phyloP scores from a whole-genome alignment of 306 rosid species.

The Begonia peltatifolia region DNA sequence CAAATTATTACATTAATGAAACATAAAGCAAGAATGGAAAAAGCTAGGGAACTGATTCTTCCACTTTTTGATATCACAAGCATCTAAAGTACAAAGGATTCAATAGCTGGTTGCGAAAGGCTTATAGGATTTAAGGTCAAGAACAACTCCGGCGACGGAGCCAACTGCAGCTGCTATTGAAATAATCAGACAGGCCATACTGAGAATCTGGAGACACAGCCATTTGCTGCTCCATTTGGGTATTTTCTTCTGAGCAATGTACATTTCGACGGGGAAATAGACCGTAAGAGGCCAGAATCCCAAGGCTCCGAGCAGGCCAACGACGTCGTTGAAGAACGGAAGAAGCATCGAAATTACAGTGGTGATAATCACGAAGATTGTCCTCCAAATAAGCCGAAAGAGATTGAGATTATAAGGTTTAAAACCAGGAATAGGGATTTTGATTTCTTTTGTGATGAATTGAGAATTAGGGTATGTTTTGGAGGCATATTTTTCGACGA shows the following conservation, averaged over 20 bases:
- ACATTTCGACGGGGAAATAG: slow-evolving; percentile 61
- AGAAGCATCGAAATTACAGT: slow-evolving; percentile 50
- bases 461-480: slow-evolving; percentile 18
- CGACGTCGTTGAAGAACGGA: slow-evolving; percentile 61
- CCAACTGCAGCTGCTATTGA: slow-evolving; percentile 44
- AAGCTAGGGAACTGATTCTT: no score
- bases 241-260: slow-evolving; percentile 40
- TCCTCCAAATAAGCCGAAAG: slow-evolving; percentile 46
- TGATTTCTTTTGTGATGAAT: slow-evolving; percentile 30
- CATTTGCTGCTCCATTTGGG: slow-evolving; percentile 54
- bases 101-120: slow-evolving; percentile 27
- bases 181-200: slow-evolving; percentile 31
- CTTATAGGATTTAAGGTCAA: slow-evolving; percentile 28
- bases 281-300: slow-evolving; percentile 61
- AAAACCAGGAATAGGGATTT: slow-evolving; percentile 20
- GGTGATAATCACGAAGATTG: slow-evolving; percentile 24
- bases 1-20: no score
- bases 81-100: not conserved
- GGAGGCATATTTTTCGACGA: slow-evolving; percentile 23
- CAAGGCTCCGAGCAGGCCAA: slow-evolving; percentile 56
- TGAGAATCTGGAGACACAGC: slow-evolving; percentile 40
- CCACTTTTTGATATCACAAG: no score
- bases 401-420: slow-evolving; percentile 31
- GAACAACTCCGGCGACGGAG: slow-evolving; percentile 34
- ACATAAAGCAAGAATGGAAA: no score